Evolutionary conservation across 1,284 basidiomycete species (phyloP), one percentile per base, ranked within the genome.

Genomic region (Austroboletus novae-zelandiae): DNA sequence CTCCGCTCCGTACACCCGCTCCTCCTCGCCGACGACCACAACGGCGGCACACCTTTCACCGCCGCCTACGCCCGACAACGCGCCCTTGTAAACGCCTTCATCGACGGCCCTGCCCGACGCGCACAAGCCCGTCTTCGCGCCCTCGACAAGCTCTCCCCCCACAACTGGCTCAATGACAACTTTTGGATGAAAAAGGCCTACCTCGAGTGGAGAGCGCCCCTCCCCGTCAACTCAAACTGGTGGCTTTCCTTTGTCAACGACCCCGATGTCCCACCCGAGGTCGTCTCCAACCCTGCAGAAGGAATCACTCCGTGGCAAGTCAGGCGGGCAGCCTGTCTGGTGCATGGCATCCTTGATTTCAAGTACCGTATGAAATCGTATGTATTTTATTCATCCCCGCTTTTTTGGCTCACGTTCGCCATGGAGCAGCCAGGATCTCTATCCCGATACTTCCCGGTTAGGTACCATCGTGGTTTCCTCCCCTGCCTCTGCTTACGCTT

Each of bases 141-240:
- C 48, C 80, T 98, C 43, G 94, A 98, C 72, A 83, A 80, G 59
- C 74, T 77, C 3, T 95, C 94, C 8, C 90, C 91, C 0, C 79
- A 89, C 70, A 98, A 97, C 69, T 98, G 96, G 96, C 80, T 99
- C 13, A 84, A 97, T 61, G 95, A 98, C 71, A 93, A 91, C 49
- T 89, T 95, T 62, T 98, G 96, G 96, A 75, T 87, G 51, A 85
- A 89, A 59, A 88, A 90, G 58, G 87, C 92, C 0, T 99, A 98
- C 71, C 84, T 93, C 55, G 89, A 94, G 70, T 93, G 88, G 86
- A 82, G 95, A 41, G 82, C 83, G 1, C 93, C 96, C 0, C 74
- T 98, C 30, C 76, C 93, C 51, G 73, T 99, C 62, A 91, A 98
- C 71, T 96, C 94, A 9, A 98, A 98, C 66, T 98, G 95, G 95